phyloP scores from a whole-genome alignment of 2,329 filamentous ascomycete species.

The Epichloe elymi region DNA sequence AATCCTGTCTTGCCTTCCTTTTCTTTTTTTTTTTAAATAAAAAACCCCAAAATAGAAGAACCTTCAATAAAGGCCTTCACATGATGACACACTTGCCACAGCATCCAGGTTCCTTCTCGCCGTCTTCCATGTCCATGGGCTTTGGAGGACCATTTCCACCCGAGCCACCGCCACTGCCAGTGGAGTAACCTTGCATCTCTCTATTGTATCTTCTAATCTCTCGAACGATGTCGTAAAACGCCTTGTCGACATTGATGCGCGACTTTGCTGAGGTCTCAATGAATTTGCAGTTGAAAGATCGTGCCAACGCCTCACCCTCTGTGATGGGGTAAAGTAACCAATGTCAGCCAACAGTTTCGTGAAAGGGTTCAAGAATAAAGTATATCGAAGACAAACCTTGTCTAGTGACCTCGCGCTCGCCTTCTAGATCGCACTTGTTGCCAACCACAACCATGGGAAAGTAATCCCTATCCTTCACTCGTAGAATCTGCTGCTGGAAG shows the following conservation, averaged over 20 bases:
- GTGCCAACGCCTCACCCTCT: conserved; percentile 85
- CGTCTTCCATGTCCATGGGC: conserved; percentile 70
- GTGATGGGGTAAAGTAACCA: conserved; percentile 10
- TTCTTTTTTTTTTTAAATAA: background rate
- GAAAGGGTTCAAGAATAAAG: background rate
- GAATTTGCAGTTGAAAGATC: conserved; percentile 90
- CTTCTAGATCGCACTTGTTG: conserved; percentile 98
- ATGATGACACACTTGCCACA: conserved; percentile 81
- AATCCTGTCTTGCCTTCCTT: background rate
- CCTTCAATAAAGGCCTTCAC: conserved; percentile 35
- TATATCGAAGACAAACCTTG: conserved; percentile 52
- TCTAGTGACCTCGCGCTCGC: conserved; percentile 79
- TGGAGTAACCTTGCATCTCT: conserved; percentile 83
- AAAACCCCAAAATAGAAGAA: background rate
- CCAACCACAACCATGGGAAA: conserved; percentile 98
- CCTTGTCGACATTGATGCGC: conserved; percentile 94
- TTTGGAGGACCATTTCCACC: conserved; percentile 47
- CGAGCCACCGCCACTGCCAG: conserved; percentile 51
- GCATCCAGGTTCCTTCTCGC: conserved; percentile 59
- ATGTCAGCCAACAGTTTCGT: background rate
- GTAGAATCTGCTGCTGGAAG: conserved; percentile 95
- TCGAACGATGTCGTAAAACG: conserved; percentile 95
- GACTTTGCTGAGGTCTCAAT: conserved; percentile 99
- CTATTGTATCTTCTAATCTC: conserved; percentile 98
- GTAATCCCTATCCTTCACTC: conserved; percentile 99